These are phyloP conservation scores for Syzygium malaccense DNA, from an alignment of 441 rosid genomes.

Conservation along the genomic window DNA sequence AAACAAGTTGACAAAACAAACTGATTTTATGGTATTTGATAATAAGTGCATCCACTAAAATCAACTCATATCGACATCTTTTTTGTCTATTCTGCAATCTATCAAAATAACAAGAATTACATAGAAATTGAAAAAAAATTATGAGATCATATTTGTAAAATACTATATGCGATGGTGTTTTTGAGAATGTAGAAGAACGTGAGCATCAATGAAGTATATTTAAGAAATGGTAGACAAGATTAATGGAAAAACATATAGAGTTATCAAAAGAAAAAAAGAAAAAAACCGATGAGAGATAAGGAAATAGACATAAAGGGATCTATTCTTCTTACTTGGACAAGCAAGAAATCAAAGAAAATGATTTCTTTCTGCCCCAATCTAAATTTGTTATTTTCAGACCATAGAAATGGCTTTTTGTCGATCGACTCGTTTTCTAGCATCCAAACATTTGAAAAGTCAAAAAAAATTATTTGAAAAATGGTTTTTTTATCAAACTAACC, in stretches of 20 bases:
- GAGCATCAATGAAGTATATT: neutral
- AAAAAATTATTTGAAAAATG: neutral
- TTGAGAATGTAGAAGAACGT: too few relatives aligned
- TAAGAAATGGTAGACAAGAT: neutral
- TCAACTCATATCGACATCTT: neutral
- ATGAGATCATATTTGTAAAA: neutral
- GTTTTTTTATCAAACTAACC: neutral
- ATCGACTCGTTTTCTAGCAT: neutral
- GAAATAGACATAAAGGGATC: neutral
- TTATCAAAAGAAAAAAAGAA: neutral
- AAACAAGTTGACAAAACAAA: neutral
- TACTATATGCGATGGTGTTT: too few relatives aligned
- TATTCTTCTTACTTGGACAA: neutral
- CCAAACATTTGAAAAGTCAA: neutral
- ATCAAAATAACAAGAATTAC: neutral
- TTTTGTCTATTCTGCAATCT: neutral
- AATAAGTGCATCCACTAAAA: neutral
- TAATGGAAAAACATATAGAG: neutral
- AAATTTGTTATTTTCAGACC: too few relatives aligned
- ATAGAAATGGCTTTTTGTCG: neutral
- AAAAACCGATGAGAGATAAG: neutral
- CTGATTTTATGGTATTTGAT: neutral
- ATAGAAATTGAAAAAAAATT: neutral
- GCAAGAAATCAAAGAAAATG: neutral
- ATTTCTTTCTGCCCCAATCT: neutral